Conservation (phyloP, 257 asterid genomes). For the Anisodus acutangulus region DNA sequence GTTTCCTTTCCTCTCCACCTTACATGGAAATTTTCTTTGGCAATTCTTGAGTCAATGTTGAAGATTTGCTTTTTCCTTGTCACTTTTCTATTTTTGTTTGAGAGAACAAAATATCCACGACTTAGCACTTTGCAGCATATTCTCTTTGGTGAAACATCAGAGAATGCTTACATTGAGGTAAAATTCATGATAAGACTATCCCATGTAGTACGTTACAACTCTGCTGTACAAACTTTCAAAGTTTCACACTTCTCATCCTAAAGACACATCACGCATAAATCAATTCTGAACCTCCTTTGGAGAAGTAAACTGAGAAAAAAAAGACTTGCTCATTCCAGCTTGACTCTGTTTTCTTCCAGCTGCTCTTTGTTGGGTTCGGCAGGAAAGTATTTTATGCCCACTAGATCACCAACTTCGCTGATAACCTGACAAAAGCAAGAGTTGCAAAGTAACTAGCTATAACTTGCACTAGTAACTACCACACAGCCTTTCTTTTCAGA, state of each 20-base stretch:
- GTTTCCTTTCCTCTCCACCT: neutral
- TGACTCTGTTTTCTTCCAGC: conserved; percentile 62
- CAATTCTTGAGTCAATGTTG: neutral
- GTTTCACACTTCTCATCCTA: neutral
- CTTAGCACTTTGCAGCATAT: neutral
- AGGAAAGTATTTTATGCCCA: conserved; percentile 87
- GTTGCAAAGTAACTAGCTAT: neutral
- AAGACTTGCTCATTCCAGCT: conserved; percentile 38
- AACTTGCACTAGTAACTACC: neutral
- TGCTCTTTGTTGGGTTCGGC: conserved; percentile 74
- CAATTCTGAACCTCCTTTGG: conserved; percentile 3
- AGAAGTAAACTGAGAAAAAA: neutral
- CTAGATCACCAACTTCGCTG: conserved; percentile 69
- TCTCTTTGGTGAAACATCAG: neutral
- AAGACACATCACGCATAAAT: neutral
- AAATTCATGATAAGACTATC: neutral
- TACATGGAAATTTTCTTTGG: neutral
- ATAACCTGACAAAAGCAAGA: conserved; percentile 10
- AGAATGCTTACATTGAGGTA: neutral
- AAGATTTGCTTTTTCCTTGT: neutral
- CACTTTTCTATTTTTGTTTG: neutral
- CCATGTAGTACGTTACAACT: neutral
- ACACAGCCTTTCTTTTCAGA: conserved; percentile 8
- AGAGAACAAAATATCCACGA: neutral
- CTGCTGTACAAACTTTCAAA: neutral